Evolutionary conservation across 129 eudicot species (phyloP).

Genomic region (Pulicaria dysenterica): DNA sequence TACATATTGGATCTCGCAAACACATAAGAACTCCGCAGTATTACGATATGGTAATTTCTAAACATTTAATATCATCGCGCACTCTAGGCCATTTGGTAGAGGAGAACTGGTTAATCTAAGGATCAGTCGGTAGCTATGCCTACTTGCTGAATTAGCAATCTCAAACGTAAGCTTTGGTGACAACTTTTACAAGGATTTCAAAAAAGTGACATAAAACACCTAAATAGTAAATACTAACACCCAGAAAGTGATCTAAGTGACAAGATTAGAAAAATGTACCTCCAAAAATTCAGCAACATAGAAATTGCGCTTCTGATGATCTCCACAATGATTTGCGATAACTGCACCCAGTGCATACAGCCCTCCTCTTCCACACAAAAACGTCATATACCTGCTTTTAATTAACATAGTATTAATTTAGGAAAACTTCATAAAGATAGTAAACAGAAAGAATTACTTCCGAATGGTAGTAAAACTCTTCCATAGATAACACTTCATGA

Average conservation of each 20-base stretch:
- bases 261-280: slow-evolving; percentile 19
- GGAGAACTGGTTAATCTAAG: too few relatives aligned
- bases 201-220: background rate
- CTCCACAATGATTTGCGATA: slow-evolving; percentile 57
- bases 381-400: slow-evolving; percentile 68
- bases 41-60: background rate
- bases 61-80: background rate
- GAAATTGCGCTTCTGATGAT: slow-evolving; percentile 48
- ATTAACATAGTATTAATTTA: background rate
- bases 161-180: background rate
- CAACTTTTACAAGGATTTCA: background rate
- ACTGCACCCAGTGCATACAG: slow-evolving; percentile 81
- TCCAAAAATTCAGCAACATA: slow-evolving; percentile 47
- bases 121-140: too few relatives aligned
- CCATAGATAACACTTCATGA: background rate
- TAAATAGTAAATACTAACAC: background rate
- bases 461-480: background rate
- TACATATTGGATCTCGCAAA: background rate
- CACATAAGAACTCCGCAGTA: background rate
- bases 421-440: background rate
- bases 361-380: slow-evolving; percentile 87
- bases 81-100: too few relatives aligned
- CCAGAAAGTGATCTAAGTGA: background rate
- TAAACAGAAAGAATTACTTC: background rate
- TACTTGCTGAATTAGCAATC: too few relatives aligned